phyloP scores from a whole-genome alignment of 192 early-diverging fungal species.

The Backusella morwellensis region DNA sequence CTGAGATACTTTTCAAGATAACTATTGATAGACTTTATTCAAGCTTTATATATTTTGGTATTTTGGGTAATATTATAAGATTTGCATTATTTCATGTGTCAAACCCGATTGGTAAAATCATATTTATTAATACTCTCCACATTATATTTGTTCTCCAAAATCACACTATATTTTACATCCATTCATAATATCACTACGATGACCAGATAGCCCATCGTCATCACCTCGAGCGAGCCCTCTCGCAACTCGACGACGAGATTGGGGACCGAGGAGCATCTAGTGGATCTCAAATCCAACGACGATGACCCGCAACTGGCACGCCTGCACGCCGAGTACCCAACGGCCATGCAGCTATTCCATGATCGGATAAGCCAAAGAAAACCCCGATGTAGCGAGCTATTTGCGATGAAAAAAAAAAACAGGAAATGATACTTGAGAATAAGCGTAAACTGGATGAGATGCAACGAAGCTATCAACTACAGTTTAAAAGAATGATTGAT shows the following conservation, averaged over 20 bases:
- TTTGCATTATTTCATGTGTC: too few species aligned
- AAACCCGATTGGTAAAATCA: too few species aligned
- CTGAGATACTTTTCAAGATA: too few species aligned
- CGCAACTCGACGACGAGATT: neutral
- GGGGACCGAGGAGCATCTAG: neutral
- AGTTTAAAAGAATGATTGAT: neutral
- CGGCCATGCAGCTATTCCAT: neutral
- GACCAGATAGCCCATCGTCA: neutral
- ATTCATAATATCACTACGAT: neutral
- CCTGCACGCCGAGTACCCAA: neutral
- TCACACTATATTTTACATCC: too few species aligned
- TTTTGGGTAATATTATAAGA: too few species aligned
- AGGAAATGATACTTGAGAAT: neutral
- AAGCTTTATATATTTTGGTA: too few species aligned
- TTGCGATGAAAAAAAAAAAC: neutral
- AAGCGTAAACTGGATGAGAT: neutral
- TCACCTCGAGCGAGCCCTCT: neutral
- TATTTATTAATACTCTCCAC: too few species aligned
- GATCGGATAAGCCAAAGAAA: neutral
- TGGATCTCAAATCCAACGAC: neutral
- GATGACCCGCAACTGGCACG: neutral
- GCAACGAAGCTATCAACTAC: neutral
- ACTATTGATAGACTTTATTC: too few species aligned
- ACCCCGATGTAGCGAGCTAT: neutral
- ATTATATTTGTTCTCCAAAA: too few species aligned